These are phyloP conservation scores for Uronychia binucleata DNA, from an alignment of 73 alveolate genomes.

Conservation along the genomic window DNA sequence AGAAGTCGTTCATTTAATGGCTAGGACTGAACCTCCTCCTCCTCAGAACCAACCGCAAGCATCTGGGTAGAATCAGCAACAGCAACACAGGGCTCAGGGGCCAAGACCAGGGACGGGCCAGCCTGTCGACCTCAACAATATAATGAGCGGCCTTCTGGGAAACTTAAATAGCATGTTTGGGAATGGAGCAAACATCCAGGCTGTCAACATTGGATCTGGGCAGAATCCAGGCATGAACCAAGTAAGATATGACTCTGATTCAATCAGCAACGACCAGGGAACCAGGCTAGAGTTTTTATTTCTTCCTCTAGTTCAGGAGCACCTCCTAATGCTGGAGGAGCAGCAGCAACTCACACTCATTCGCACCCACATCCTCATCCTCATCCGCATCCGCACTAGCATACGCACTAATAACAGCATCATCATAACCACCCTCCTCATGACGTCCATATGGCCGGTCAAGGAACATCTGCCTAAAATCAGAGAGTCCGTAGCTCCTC, in stretches of 20 bases:
- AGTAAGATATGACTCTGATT: too few relatives aligned
- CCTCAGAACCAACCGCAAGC: not conserved
- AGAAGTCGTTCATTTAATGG: constrained; percentile 63
- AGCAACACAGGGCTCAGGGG: not conserved
- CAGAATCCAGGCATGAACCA: too few relatives aligned
- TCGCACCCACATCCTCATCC: not conserved
- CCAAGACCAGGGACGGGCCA: not conserved
- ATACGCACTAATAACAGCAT: not conserved
- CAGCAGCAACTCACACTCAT: not conserved
- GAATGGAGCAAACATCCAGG: not conserved
- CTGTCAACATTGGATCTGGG: not conserved
- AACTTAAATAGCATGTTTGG: constrained; percentile 18
- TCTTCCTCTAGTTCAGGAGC: too few relatives aligned
- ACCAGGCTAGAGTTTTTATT: too few relatives aligned
- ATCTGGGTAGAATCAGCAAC: not conserved
- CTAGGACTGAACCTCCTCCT: constrained; percentile 27
- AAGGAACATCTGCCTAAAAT: not conserved
- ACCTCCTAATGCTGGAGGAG: too few relatives aligned
- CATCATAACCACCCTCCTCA: too few relatives aligned
- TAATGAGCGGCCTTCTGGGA: constrained; percentile 13
- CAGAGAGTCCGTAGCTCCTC: constrained; percentile 1
- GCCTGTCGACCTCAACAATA: not conserved
- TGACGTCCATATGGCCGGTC: too few relatives aligned
- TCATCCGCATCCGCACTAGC: not conserved
- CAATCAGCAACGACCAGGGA: too few relatives aligned